These are phyloP conservation scores for Pseudofabraea citricarpa DNA, from an alignment of 2,329 filamentous ascomycete species.

Conservation along the genomic window DNA sequence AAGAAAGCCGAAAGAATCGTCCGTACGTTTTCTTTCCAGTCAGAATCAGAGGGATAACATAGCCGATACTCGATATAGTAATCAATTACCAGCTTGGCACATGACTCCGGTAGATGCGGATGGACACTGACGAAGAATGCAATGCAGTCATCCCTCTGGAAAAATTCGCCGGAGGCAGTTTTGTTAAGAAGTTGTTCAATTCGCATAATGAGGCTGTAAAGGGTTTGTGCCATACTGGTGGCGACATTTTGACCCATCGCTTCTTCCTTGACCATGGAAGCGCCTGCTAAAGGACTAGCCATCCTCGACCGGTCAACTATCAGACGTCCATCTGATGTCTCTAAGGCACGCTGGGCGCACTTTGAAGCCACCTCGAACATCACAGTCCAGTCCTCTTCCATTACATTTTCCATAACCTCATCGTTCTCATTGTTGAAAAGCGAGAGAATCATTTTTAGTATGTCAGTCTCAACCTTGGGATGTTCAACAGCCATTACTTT, in stretches of 20 bases:
- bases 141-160: conserved; percentile 63
- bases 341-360: conserved; percentile 36
- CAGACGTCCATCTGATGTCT: conserved; percentile 22
- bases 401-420: conserved; percentile 49
- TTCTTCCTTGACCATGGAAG: conserved; percentile 16
- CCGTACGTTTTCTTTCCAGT: conserved; percentile 61
- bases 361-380: conserved; percentile 54
- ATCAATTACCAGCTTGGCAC: conserved; percentile 58
- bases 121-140: conserved; percentile 61
- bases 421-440: conserved; percentile 49
- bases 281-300: conserved; percentile 8
- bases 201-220: conserved; percentile 24
- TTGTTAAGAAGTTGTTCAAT: conserved; percentile 30
- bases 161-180: conserved; percentile 43
- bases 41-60: conserved; percentile 65
- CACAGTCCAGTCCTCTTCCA: conserved; percentile 62
- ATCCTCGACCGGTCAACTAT: conserved; percentile 15
- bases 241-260: conserved; percentile 13
- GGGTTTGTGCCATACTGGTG: conserved; percentile 21
- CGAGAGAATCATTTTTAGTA: conserved; percentile 39
- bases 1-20: conserved; percentile 60
- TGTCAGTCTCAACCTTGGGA: conserved; percentile 26
- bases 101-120: conserved; percentile 57
- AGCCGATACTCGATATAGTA: conserved; percentile 66
- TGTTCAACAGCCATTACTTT: conserved; percentile 37